Conservation (phyloP, 306 rosid species). For the Crotalaria pallida region DNA sequence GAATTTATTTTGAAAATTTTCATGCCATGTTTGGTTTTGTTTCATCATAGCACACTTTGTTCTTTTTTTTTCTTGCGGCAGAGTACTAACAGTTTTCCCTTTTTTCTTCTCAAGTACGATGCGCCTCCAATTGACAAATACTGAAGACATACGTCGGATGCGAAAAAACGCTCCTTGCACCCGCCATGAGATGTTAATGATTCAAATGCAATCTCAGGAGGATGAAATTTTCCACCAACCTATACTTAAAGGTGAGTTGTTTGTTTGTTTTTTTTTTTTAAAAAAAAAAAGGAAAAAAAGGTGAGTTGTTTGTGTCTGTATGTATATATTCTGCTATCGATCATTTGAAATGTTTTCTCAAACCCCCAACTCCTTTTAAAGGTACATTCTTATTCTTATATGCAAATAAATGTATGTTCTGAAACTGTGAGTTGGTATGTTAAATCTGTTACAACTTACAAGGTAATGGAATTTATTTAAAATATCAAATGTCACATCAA, state of each 20-base stretch:
- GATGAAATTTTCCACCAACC: slow-evolving; percentile 69
- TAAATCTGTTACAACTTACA: no score
- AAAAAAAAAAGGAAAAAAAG: no score
- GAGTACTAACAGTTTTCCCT: slow-evolving; percentile 24
- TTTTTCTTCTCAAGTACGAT: slow-evolving; percentile 57
- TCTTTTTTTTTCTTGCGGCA: background rate
- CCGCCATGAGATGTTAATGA: slow-evolving; percentile 63
- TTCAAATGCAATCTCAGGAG: slow-evolving; percentile 78
- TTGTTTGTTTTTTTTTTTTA: background rate
- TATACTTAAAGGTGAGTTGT: slow-evolving; percentile 57
- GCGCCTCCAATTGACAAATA: slow-evolving; percentile 80
- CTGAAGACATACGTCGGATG: slow-evolving; percentile 87
- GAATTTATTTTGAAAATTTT: background rate
- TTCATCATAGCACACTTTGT: background rate
- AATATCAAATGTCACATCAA: background rate
- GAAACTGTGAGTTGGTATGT: no score
- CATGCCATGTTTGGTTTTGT: background rate
- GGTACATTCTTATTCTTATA: no score
- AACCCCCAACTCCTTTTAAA: no score
- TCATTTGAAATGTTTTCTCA: no score
- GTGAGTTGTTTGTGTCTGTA: slow-evolving; percentile 32
- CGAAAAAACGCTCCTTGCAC: slow-evolving; percentile 97
- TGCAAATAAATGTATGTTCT: no score
- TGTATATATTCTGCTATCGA: background rate
- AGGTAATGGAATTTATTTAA: no score